Percentiles rank a stretch among this genome's conserved stretches.
Evolutionary conservation across 164 flowering plant genomes (phyloP).

Genomic region (Aristolochia contorta): DNA sequence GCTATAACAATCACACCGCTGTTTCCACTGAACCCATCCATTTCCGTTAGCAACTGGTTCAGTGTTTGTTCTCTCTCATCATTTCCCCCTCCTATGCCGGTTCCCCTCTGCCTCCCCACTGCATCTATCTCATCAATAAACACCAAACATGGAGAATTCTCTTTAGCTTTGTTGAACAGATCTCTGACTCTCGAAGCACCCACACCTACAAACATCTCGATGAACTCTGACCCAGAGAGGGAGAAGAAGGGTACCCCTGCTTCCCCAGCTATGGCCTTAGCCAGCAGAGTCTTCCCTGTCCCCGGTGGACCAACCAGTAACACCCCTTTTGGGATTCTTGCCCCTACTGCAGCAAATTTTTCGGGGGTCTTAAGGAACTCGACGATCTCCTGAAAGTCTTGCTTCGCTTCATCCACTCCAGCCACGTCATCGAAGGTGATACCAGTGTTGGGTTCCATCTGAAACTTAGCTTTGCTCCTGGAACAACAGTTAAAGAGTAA

Average conservation of each 20-base stretch:
- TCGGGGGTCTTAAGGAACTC: conserved; percentile 57
- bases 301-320: conserved; percentile 70
- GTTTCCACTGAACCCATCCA: conserved; percentile 67
- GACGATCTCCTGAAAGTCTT: conserved; percentile 60
- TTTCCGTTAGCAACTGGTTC: conserved; percentile 62
- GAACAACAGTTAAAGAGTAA: not conserved
- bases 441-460: conserved; percentile 72
- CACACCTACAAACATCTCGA: conserved; percentile 75
- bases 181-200: conserved; percentile 75
- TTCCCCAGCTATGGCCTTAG: conserved; percentile 74
- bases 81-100: conserved; percentile 69
- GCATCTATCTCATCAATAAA: conserved; percentile 80
- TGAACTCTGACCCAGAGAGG: conserved; percentile 59
- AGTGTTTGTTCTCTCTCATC: conserved; percentile 65
- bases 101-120: conserved; percentile 61
- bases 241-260: conserved; percentile 76
- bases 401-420: conserved; percentile 71
- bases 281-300: conserved; percentile 65
- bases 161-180: conserved; percentile 56
- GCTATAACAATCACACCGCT: conserved; percentile 70
- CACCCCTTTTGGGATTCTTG: conserved; percentile 60
- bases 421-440: conserved; percentile 77
- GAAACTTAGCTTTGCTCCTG: conserved; percentile 59
- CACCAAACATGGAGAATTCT: conserved; percentile 51
- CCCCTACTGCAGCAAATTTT: conserved; percentile 55